Conservation (phyloP, 305 asterid genomes). For the Solanum aculeatissimum region DNA sequence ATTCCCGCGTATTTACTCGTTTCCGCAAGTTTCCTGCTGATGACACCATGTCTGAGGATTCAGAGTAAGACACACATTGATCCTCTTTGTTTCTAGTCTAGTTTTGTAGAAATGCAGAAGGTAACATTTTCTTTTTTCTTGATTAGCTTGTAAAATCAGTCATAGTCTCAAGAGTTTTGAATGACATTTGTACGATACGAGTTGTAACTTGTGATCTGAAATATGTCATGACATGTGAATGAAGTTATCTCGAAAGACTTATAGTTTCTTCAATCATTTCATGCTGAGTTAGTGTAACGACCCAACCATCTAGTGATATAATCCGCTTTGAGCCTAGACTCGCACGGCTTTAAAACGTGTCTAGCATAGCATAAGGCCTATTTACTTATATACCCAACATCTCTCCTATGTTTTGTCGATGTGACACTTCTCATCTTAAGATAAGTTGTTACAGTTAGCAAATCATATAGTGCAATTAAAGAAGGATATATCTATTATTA, state of each 20-base stretch:
- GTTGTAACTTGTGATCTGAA: no score
- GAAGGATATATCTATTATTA: no score
- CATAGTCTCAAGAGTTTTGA: not conserved
- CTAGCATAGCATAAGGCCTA: no score
- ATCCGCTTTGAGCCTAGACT: no score
- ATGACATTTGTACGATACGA: not conserved
- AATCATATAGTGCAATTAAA: no score
- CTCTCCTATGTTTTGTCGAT: no score
- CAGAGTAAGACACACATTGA: not conserved
- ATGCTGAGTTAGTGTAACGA: no score
- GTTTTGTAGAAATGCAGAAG: not conserved
- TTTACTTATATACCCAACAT: no score
- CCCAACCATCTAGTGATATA: no score
- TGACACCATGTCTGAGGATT: slow-evolving; percentile 13
- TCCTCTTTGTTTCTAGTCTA: not conserved
- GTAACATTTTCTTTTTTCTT: not conserved
- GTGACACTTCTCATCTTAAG: no score
- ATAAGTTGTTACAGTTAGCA: no score
- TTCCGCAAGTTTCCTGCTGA: slow-evolving; percentile 39
- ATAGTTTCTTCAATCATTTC: not conserved
- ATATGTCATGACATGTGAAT: not conserved
- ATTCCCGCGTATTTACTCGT: slow-evolving; percentile 36
- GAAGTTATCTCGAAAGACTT: not conserved
- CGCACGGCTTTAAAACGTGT: no score
- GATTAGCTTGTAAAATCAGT: not conserved